Evolutionary conservation across 1,284 basidiomycete species (phyloP).

Genomic region (Leccinum solheimii): DNA sequence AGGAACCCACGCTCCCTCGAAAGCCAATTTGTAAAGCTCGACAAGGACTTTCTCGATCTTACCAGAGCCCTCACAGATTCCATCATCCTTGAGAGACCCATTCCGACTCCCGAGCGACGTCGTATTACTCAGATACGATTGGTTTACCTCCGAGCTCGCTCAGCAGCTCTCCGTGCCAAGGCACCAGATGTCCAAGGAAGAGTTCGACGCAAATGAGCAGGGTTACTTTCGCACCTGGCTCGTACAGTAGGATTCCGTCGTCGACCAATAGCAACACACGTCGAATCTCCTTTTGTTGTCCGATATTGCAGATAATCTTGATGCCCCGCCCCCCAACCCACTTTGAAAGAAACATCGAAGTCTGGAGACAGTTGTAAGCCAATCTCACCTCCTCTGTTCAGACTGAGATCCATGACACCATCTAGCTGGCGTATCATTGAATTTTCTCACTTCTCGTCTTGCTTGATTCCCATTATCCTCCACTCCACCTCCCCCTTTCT

Average conservation of each 20-base stretch:
- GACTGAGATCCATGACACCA: conserved; percentile 8
- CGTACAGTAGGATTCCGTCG: conserved; percentile 53
- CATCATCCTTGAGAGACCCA: conserved; percentile 58
- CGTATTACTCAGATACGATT: conserved; percentile 41
- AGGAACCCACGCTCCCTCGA: conserved; percentile 52
- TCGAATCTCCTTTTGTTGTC: not conserved
- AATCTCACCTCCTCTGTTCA: not conserved
- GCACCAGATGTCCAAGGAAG: conserved; percentile 79
- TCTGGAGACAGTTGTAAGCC: too few species aligned
- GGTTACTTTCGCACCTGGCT: conserved; percentile 78
- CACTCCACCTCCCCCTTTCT: conserved; percentile 48
- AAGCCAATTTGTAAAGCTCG: conserved; percentile 70
- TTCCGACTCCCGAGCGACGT: conserved; percentile 40
- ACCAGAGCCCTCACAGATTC: conserved; percentile 60
- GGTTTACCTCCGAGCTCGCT: conserved; percentile 23
- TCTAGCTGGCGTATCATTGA: conserved; percentile 62
- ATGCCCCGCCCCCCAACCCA: too few species aligned
- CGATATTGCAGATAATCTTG: not conserved
- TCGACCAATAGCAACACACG: conserved; percentile 42
- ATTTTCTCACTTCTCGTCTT: conserved; percentile 62
- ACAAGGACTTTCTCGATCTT: conserved; percentile 61
- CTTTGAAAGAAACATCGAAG: too few species aligned
- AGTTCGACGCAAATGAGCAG: conserved; percentile 87
- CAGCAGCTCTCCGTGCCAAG: conserved; percentile 51
- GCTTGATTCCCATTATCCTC: conserved; percentile 84